These are phyloP conservation scores for Uncinocarpus reesii DNA, from an alignment of 2,329 filamentous ascomycete genomes.

Conservation along the genomic window DNA sequence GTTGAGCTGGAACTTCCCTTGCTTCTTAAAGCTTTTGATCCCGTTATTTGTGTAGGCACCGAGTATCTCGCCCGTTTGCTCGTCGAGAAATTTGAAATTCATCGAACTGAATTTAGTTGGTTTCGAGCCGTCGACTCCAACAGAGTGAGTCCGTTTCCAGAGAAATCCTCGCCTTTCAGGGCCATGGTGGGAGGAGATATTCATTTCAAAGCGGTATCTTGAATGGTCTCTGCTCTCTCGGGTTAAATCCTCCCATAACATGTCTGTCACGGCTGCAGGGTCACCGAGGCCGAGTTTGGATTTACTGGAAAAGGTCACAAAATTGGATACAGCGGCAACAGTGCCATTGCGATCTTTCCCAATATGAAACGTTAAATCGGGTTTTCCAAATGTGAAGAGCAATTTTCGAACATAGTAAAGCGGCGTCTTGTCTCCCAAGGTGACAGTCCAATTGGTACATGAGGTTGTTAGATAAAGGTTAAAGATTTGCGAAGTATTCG, in stretches of 20 bases:
- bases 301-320: constrained; percentile 26
- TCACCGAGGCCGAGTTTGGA: constrained; percentile 28
- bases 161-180: constrained; percentile 19
- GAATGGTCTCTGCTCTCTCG: constrained; percentile 20
- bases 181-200: constrained; percentile 12
- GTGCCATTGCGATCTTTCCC: constrained; percentile 22
- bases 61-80: constrained; percentile 22
- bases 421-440: constrained; percentile 12
- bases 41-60: constrained; percentile 26
- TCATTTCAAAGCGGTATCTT: constrained; percentile 25
- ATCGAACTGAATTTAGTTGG: constrained; percentile 18
- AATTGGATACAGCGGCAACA: constrained; percentile 26
- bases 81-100: constrained; percentile 30
- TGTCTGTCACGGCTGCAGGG: constrained; percentile 16
- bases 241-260: constrained; percentile 26
- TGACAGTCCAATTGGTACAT: constrained; percentile 13
- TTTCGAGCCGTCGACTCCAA: constrained; percentile 23
- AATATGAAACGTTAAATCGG: constrained; percentile 28
- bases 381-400: constrained; percentile 23
- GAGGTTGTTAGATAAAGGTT: constrained; percentile 10
- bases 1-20: constrained; percentile 27
- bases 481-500: constrained; percentile 12
- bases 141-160: constrained; percentile 27
- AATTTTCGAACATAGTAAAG: constrained; percentile 25
- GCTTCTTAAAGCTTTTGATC: constrained; percentile 23